Conservation (phyloP, 164 flowering plant genomes). For the Nymphaea thermarum region DNA sequence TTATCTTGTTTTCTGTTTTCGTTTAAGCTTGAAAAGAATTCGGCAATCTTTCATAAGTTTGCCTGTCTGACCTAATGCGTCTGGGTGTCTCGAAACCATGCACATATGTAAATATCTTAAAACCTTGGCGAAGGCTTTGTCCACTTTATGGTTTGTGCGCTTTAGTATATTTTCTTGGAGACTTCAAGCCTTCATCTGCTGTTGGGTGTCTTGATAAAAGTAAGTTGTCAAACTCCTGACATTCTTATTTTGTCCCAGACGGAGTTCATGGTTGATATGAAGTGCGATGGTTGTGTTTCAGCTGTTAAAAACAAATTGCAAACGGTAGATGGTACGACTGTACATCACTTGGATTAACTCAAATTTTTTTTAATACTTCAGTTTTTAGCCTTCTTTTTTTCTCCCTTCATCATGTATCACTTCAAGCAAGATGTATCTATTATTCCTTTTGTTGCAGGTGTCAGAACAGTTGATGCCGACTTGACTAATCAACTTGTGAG, state of each 20-base stretch:
- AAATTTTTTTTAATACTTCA: too few species aligned
- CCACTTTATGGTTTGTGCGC: neutral
- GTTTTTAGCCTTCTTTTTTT: neutral
- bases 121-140: neutral
- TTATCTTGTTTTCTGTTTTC: too few species aligned
- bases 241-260: slow-evolving; percentile 35
- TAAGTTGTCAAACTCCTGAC: slow-evolving; percentile 1
- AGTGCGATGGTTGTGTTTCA: slow-evolving; percentile 79
- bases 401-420: neutral
- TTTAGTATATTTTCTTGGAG: neutral
- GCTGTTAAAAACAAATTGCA: slow-evolving; percentile 62
- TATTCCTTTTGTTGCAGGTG: slow-evolving; percentile 26
- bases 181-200: neutral
- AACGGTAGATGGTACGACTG: slow-evolving; percentile 49
- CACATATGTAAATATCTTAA: neutral
- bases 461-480: slow-evolving; percentile 75
- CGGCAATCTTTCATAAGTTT: too few species aligned
- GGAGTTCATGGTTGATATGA: slow-evolving; percentile 95
- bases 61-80: too few species aligned
- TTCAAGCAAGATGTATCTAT: too few species aligned
- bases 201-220: neutral
- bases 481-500: slow-evolving; percentile 78
- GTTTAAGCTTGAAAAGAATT: too few species aligned
- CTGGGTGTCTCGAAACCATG: neutral
- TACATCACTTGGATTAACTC: too few species aligned